Evolutionary conservation across 345 rosid species (phyloP), one percentile per base, ranked within the genome.

Genomic region (Melaleuca quinquenervia): DNA sequence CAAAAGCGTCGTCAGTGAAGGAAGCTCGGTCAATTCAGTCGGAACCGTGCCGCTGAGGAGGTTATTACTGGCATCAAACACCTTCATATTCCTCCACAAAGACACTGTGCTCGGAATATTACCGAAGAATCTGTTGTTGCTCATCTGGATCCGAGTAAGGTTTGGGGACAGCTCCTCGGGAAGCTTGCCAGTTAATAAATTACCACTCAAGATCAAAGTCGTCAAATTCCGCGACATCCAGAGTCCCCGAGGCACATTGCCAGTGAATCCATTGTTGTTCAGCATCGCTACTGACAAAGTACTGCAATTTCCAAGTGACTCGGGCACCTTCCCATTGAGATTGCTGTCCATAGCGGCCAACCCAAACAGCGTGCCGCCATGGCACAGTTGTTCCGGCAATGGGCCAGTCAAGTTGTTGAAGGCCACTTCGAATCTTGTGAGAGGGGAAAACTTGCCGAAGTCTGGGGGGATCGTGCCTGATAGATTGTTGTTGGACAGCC

Each of bases 281-380:
- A 93, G 20, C 0, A 5, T 32, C 6, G 86, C 54, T 0, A 7
- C 12, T 0, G 0, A 0, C 87, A 93, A 86, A 87, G 90, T 88
- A 22, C 50, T 82, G 87, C 95, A 94, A 48, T 91, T 90, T 8
- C 88, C 91, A 18, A 93, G 91, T n/a, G 94, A 92, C 49, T 83
- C 84, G 1, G 95, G 94, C 85, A 94, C 80, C 84, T 93, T 89
- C 62, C 96, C 96, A 8, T 49, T 85, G 76, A 94, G 92, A 86
- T 85, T 85, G 84, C 91, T 93, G 82, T 91, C 89, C 8, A 49
- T 44, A 15, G 90, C 92, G 7, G 82, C 76, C 24, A 93, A 26
- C 27, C 95, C 92, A 1, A 9, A 10, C 83, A 94, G 85, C 87
- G 87, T 90, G 3, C 94, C 94, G 1, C 86, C 87, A 2, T 51